Percentiles rank a stretch among this genome's conserved stretches.
Evolutionary conservation across 2,329 filamentous ascomycete species (phyloP).

Genomic region (Penicillium brevicompactum): DNA sequence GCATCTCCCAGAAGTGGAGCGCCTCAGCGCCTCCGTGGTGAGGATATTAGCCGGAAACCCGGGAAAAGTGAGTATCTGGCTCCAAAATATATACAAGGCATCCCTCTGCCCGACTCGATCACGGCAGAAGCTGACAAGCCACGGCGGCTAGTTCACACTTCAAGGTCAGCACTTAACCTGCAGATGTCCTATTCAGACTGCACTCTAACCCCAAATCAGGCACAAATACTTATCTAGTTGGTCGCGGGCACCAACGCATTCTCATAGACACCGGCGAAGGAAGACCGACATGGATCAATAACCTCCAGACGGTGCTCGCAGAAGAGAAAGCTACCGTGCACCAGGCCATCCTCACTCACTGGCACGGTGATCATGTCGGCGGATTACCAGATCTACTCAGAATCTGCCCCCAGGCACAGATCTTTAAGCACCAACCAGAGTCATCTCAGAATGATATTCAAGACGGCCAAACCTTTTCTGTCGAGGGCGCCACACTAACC

Average conservation of each 20-base stretch:
- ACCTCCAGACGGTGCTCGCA: constrained; percentile 65
- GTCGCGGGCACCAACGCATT: constrained; percentile 70
- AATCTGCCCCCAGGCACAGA: constrained; percentile 62
- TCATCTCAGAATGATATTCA: constrained; percentile 55
- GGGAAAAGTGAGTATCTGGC: constrained; percentile 63
- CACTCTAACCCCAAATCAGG: constrained; percentile 45
- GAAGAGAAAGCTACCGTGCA: constrained; percentile 70
- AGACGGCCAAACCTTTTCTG: constrained; percentile 56
- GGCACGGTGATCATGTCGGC: constrained; percentile 84
- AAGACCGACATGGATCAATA: constrained; percentile 68
- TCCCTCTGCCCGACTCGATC: not conserved
- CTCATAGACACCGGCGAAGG: constrained; percentile 92
- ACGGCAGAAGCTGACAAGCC: constrained; percentile 8
- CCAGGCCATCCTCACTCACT: constrained; percentile 81
- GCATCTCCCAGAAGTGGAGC: constrained; percentile 71
- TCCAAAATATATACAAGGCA: not conserved
- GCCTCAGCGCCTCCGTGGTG: constrained; percentile 75
- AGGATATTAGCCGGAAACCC: constrained; percentile 90
- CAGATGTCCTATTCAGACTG: not conserved
- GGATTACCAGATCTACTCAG: constrained; percentile 71
- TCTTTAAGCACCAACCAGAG: constrained; percentile 68
- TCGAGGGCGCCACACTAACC: constrained; percentile 61
- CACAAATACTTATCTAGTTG: constrained; percentile 94
- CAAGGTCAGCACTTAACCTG: constrained; percentile 48
- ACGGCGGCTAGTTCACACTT: constrained; percentile 53